phyloP scores from a whole-genome alignment of 352 stramenopile species.

The Pseudoperonospora humuli region DNA sequence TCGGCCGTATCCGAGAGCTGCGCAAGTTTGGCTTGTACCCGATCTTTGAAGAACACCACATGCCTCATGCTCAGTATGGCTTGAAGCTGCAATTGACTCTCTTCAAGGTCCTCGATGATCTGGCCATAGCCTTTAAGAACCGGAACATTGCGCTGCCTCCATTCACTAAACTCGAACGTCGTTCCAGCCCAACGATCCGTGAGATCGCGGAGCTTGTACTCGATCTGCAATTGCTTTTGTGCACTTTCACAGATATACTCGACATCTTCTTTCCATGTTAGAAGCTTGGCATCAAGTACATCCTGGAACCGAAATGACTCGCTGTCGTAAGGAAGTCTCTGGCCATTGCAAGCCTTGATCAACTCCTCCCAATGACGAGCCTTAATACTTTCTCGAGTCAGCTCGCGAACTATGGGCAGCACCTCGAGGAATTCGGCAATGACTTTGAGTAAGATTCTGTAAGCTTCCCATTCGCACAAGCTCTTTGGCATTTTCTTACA shows the following conservation, averaged over 20 bases:
- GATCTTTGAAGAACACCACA: slow-evolving; percentile 84
- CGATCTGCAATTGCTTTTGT: slow-evolving; percentile 87
- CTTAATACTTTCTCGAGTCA: slow-evolving; percentile 83
- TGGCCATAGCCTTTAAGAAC: slow-evolving; percentile 71
- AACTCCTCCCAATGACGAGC: slow-evolving; percentile 82
- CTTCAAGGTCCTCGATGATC: slow-evolving; percentile 86
- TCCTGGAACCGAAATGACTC: slow-evolving; percentile 74
- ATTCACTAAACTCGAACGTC: slow-evolving; percentile 81
- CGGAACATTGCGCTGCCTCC: slow-evolving; percentile 65
- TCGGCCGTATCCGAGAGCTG: slow-evolving; percentile 85
- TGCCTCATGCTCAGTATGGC: slow-evolving; percentile 85
- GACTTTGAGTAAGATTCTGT: slow-evolving; percentile 61
- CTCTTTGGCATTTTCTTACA: slow-evolving; percentile 83
- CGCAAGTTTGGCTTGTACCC: slow-evolving; percentile 66
- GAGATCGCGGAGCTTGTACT: slow-evolving; percentile 83
- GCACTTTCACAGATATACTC: slow-evolving; percentile 87
- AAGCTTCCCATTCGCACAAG: slow-evolving; percentile 82
- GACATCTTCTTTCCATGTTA: slow-evolving; percentile 74
- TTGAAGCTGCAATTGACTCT: slow-evolving; percentile 84
- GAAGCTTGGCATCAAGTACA: slow-evolving; percentile 69
- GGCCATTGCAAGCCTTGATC: slow-evolving; percentile 38
- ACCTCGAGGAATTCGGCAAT: slow-evolving; percentile 83
- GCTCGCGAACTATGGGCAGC: slow-evolving; percentile 72
- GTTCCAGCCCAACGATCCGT: slow-evolving; percentile 75
- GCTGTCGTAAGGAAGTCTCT: slow-evolving; percentile 49